These are phyloP conservation scores for Citrus mangshanensis DNA, from an alignment of 345 rosid species.

Conservation along the genomic window DNA sequence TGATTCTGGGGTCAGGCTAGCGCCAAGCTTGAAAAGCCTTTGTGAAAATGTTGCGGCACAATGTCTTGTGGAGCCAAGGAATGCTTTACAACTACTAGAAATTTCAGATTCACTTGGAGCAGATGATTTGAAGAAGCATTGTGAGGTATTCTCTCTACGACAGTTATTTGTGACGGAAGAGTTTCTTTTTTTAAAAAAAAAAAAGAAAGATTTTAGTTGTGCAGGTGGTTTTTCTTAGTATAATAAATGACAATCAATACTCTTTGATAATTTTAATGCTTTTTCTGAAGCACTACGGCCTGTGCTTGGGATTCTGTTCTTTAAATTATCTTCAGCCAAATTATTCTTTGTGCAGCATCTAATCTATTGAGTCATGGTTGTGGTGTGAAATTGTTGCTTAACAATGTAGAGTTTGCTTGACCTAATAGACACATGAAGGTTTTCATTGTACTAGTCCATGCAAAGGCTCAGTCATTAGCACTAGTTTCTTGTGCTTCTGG, in stretches of 20 bases:
- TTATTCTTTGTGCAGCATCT: neutral
- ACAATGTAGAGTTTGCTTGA: neutral
- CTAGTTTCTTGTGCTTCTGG: neutral
- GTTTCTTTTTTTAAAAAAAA: neutral
- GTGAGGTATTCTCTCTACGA: constrained; percentile 60
- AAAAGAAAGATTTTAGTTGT: neutral
- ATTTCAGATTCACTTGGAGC: constrained; percentile 96
- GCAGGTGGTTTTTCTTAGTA: neutral
- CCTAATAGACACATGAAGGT: neutral
- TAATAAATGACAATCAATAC: neutral
- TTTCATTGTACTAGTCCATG: neutral
- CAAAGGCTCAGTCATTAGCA: neutral
- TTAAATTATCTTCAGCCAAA: neutral
- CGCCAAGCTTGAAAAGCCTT: constrained; percentile 77
- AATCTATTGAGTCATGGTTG: neutral
- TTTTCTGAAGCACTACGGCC: neutral
- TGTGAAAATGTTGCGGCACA: constrained; percentile 95
- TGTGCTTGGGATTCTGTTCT: neutral
- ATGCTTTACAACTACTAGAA: constrained; percentile 83
- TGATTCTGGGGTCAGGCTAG: constrained; percentile 28
- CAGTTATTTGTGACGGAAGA: neutral
- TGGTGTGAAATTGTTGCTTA: neutral
- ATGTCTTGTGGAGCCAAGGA: constrained; percentile 85
- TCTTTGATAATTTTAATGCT: neutral
- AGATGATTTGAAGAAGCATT: constrained; percentile 71